phyloP scores from a whole-genome alignment of 257 asterid species.

The Solanum verrucosum region DNA sequence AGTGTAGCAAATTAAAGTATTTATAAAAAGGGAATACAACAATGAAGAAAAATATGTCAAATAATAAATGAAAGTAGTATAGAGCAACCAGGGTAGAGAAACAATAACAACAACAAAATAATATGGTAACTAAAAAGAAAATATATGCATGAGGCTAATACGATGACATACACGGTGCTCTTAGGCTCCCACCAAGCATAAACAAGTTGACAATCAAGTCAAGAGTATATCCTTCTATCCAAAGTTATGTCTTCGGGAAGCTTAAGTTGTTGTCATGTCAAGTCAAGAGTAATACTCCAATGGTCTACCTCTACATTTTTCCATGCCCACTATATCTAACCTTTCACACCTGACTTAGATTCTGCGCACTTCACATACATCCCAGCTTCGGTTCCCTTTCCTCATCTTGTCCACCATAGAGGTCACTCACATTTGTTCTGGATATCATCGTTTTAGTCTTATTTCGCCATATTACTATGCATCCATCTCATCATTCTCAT shows the following conservation, averaged over 20 bases:
- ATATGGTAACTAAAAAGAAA: background rate
- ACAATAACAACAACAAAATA: background rate
- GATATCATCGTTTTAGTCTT: background rate
- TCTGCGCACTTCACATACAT: background rate
- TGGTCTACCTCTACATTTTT: background rate
- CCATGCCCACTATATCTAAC: background rate
- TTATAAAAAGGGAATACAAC: background rate
- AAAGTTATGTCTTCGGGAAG: background rate
- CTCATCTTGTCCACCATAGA: background rate
- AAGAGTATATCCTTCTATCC: background rate
- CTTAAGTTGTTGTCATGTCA: background rate
- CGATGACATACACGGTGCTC: background rate
- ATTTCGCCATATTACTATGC: background rate
- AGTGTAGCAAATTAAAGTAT: background rate
- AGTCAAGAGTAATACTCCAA: background rate
- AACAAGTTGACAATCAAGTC: background rate
- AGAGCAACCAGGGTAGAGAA: background rate
- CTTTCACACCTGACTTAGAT: background rate
- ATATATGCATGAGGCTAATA: background rate
- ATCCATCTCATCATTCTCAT: background rate
- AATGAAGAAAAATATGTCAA: background rate
- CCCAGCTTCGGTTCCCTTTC: background rate
- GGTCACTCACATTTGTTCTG: background rate
- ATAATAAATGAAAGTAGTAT: background rate
- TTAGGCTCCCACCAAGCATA: background rate